These are phyloP conservation scores for Geranium rotundifolium DNA, from an alignment of 345 rosid species.

Conservation along the genomic window DNA sequence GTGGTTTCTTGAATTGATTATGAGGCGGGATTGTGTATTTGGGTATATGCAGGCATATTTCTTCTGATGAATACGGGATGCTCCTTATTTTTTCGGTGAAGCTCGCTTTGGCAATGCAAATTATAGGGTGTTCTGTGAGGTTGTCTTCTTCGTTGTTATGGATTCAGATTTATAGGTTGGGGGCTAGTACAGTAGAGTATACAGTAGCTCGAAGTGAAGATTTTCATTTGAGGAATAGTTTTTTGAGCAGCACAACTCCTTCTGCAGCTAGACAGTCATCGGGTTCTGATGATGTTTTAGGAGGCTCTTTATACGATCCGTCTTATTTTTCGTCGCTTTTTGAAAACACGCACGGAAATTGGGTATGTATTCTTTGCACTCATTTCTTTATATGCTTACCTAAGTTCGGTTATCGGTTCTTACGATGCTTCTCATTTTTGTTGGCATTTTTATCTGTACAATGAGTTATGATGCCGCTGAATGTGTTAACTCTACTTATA, in stretches of 20 bases:
- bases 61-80: constrained; percentile 33
- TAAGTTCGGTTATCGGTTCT: too few relatives aligned
- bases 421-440: too few relatives aligned
- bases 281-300: constrained; percentile 45
- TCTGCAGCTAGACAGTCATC: constrained; percentile 25
- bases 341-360: constrained; percentile 38
- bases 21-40: not conserved
- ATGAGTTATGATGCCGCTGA: too few relatives aligned
- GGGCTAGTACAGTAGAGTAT: constrained; percentile 35
- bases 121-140: constrained; percentile 63
- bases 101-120: constrained; percentile 76
- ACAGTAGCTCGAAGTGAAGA: constrained; percentile 33
- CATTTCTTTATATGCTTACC: too few relatives aligned
- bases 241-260: constrained; percentile 42
- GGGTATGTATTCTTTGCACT: too few relatives aligned
- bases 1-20: not conserved
- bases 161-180: constrained; percentile 89
- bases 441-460: too few relatives aligned
- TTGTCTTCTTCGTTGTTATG: constrained; percentile 63
- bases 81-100: constrained; percentile 56
- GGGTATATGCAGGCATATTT: constrained; percentile 42
- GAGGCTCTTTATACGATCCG: constrained; percentile 52
- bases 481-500: too few relatives aligned
- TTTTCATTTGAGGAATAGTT: constrained; percentile 55
- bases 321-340: constrained; percentile 50